Base-by-base conservation (phyloP, 169 alveolate genomes). In the Eimeria falciformis region DNA sequence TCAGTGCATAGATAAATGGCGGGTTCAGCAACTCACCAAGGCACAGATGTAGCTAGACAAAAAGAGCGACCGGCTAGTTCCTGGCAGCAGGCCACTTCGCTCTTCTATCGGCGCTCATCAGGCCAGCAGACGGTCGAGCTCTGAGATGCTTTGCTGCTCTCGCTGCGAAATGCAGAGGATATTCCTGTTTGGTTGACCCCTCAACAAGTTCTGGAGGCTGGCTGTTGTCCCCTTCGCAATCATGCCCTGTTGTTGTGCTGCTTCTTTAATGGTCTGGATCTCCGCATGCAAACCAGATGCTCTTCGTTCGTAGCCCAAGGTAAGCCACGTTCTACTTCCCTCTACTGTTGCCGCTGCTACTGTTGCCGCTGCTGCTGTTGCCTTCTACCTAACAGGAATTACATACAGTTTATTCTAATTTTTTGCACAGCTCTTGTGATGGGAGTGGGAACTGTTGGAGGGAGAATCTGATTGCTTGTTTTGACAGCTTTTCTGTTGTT, bases 181-280 rank as follows among this genome's bases (percentile, higher is more conserved):
- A 56, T 62, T 55, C 83, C 69, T 12, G 73, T 85, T 4, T 85
- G 92, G 92, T 5, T 85, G 92, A 85, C 68, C 3, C 65, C 84
- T 4, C 73, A 85, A 56, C 73, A 85, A 73, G 62, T 40, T 14
- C 69, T 85, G 23, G 75, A 85, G 53, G 84, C 55, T 29, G 92
- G 75, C 92, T 85, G 92, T 55, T 50, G 92, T n/a, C 65, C 75
- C 46, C 43, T 69, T 29, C 73, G 66, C 6, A 84, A 69, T 12
- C 92, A 47, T 11, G 81, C 85, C 18, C 82, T 85, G 50, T 73
- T 85, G 37, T 84, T 85, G 53, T 85, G 92, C 68, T 85, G 84
- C 73, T 85, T 66, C 92, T 85, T 85, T 56, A 68, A 18, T 47
- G 92, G 83, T 18, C 75, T 85, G 25, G 92, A 85, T 27, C 65